Base-by-base conservation (phyloP, 805 yeast genomes). In the Pichia sporocuriosa region DNA sequence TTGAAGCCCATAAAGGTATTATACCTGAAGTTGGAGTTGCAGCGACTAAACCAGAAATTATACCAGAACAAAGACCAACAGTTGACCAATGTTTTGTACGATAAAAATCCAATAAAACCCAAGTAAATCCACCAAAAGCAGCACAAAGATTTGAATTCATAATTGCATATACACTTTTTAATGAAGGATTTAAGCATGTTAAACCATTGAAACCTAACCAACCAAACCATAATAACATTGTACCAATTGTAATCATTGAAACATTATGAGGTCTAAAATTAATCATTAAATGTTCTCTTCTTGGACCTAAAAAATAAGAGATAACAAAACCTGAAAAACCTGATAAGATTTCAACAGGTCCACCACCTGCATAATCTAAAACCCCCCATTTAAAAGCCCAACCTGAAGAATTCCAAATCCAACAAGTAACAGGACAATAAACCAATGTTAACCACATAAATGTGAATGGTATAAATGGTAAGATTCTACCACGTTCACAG, bases 161-260 rank as follows among this genome's bases (percentile, higher is more conserved):
- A 61, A 89, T 81, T 20, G 96, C 89, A 58, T 88, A 88, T 12
- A 85, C 80, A 1, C 95, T 89, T 54, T 85, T 78, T 51, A 88
- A 63, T 37, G 84, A 80, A 7, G 96, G 96, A 34, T 83, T 80
- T 15, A 79, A 69, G 42, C 95, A 84, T 11, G 95, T 79, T 42
- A 90, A 93, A 17, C 96, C 95, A 61, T 90, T 93, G 75, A 90
- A 90, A 15, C 93, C 88, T 41, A 90, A 71, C 98, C 98, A 90
- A 6, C 97, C 97, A 56, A 86, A 81, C 84, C 96, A 93, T 50
- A 90, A 74, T 29, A 90, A 62, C 17, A 77, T 66, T 1, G 97
- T 89, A 34, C 97, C 97, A 52, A 90, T 66, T 15, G 95, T 85
- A 38, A 93, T 85, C 62, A 89, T 73, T 24, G 95, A 82, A 36